Base-by-base conservation (phyloP, 768 basidiomycete species). In the Rickenella mellea region DNA sequence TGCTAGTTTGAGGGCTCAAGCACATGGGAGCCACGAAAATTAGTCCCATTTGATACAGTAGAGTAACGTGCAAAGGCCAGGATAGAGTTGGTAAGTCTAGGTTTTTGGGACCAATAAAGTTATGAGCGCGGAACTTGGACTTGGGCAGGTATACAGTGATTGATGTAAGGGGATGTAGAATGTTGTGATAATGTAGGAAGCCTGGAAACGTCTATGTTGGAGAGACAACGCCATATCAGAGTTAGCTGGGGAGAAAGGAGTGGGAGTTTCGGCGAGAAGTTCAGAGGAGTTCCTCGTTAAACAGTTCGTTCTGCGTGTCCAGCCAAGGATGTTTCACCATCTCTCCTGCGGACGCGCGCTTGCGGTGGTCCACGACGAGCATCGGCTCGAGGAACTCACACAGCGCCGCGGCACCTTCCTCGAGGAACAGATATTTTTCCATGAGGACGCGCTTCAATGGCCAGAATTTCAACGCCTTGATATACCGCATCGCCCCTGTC, bases 391-490 rank as follows among this genome's bases (percentile, higher is more conserved):
- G 60, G 59, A 89, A 89, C 20, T 64, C 58, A 52, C 80, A 83
- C 17, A 89, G 60, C 25, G 67, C 62, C 21, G 57, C 56, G 7
- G 84, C 72, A 42, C 88, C 80, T 11, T 58, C 52, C 27, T 73
- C 70, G 8, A 71, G 63, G 59, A 80, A 83, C 6, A 83, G 64
- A 58, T 96, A 96, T 58, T 93, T 94, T 69, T 96, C 89, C 38
- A 67, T 70, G 78, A 96, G 84, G 49, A 94, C 90, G 19, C 80
- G 77, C 50, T 73, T 68, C 40, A 94, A 66, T 8, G 90, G 82
- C 85, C 86, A 88, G 3, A 78, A 76, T 59, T 84, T 87, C 51
- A 90, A 61, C 19, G 73, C 75, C 46, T 67, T 68, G 57, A 88
- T 87, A 58, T 83, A 83, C 26, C 87, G 76, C 43, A 88, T 64